Conservation (phyloP, 306 rosid species). For the Rosa chinensis region DNA sequence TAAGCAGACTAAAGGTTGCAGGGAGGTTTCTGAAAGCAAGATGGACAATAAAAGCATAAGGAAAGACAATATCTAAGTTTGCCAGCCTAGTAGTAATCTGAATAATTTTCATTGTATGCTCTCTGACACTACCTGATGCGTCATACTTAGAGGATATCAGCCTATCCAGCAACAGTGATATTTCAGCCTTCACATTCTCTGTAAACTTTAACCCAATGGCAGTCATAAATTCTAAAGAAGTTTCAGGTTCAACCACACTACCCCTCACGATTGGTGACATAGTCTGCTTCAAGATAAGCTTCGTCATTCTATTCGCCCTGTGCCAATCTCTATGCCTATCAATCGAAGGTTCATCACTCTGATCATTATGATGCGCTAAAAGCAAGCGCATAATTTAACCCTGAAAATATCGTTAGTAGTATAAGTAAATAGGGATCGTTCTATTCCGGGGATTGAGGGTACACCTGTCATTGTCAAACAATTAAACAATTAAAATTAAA, state of each 20-base stretch:
- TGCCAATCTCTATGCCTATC: background rate
- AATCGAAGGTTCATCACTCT: accelerated
- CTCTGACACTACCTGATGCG: background rate
- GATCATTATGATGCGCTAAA: too few species aligned
- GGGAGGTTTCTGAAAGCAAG: background rate
- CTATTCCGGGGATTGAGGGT: too few species aligned
- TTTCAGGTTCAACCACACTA: background rate
- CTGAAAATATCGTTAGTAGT: too few species aligned
- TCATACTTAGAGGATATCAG: too few species aligned
- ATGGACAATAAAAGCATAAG: background rate
- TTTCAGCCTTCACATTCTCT: background rate
- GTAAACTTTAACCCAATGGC: background rate
- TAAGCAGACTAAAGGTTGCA: accelerated
- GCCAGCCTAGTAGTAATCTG: background rate
- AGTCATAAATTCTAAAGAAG: background rate
- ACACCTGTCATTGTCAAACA: too few species aligned
- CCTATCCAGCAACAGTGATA: background rate
- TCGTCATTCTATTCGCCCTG: background rate
- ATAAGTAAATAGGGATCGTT: too few species aligned
- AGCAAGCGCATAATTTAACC: too few species aligned
- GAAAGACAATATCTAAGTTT: too few species aligned
- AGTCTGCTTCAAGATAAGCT: background rate
- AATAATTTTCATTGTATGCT: background rate
- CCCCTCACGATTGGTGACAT: background rate
- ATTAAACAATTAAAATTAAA: too few species aligned